Conservation (phyloP, 2,329 filamentous ascomycete genomes). For the Colletotrichum karsti region DNA sequence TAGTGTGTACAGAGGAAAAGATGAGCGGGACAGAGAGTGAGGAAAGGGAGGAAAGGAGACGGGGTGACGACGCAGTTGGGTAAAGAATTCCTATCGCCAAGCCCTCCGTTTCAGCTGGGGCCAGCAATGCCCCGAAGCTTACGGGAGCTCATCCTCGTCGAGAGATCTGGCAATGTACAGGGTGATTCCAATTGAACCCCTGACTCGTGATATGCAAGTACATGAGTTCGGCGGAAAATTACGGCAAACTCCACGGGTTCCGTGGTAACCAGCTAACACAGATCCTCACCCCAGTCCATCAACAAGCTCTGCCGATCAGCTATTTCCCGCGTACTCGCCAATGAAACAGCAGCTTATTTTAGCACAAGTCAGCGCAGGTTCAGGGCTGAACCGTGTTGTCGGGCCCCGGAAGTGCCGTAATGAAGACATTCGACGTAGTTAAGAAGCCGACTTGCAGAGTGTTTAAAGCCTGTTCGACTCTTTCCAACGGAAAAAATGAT, state of each 20-base stretch:
- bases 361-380: background rate
- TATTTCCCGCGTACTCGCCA: background rate
- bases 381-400: background rate
- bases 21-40: background rate
- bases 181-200: background rate
- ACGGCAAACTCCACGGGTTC: too few species aligned
- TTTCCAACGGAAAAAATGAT: background rate
- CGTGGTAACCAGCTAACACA: background rate
- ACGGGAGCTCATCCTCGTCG: background rate
- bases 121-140: background rate
- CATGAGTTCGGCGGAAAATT: background rate
- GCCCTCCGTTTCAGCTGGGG: background rate
- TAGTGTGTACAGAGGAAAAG: background rate
- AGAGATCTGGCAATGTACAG: background rate
- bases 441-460: background rate
- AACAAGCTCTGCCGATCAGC: background rate
- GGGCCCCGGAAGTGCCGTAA: background rate
- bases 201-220: background rate
- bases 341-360: background rate
- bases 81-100: background rate
- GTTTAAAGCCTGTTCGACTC: background rate
- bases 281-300: background rate
- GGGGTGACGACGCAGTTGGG: background rate
- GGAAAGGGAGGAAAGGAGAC: background rate
- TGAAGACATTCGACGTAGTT: background rate